Evolutionary conservation across 768 basidiomycete species (phyloP).

Genomic region (Pseudohyphozyma bogoriensis): DNA sequence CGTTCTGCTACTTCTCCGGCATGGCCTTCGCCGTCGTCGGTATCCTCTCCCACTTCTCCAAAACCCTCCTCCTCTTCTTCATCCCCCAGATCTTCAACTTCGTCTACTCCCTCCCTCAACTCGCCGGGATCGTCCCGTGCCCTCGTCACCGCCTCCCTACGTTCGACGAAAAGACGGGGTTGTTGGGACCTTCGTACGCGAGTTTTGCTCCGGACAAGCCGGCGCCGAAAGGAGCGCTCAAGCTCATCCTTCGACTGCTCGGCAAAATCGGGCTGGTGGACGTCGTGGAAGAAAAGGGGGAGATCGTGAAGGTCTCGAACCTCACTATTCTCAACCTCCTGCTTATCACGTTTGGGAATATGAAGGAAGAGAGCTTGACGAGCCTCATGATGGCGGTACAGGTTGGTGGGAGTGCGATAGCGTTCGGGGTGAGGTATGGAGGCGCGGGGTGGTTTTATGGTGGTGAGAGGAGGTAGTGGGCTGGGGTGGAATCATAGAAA

Average conservation of each 20-base stretch:
- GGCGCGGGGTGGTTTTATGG: conserved; percentile 82
- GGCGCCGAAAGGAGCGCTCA: not conserved
- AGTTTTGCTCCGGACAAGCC: not conserved
- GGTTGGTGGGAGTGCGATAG: conserved; percentile 66
- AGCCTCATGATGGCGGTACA: conserved; percentile 63
- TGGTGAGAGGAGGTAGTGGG: conserved; percentile 61
- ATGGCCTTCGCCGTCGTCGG: conserved; percentile 99
- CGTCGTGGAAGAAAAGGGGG: conserved; percentile 51
- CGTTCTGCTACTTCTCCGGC: conserved; percentile 91
- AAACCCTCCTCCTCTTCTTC: conserved; percentile 92
- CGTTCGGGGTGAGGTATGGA: conserved; percentile 81
- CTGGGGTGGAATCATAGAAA: not conserved
- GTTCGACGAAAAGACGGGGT: conserved; percentile 64
- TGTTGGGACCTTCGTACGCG: conserved; percentile 63
- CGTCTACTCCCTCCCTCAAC: conserved; percentile 80
- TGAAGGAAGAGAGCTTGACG: conserved; percentile 72
- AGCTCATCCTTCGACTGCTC: conserved; percentile 51
- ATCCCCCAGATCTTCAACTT: conserved; percentile 98
- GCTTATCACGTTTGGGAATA: conserved; percentile 66
- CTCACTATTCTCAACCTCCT: conserved; percentile 83
- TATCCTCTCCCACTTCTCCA: conserved; percentile 94
- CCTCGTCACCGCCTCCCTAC: conserved; percentile 87
- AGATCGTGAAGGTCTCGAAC: conserved; percentile 66
- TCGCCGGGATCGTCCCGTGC: conserved; percentile 87
- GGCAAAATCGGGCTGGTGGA: conserved; percentile 57